phyloP scores from a whole-genome alignment of 495 filamentous ascomycete genomes.

The Penicillium desertorum region DNA sequence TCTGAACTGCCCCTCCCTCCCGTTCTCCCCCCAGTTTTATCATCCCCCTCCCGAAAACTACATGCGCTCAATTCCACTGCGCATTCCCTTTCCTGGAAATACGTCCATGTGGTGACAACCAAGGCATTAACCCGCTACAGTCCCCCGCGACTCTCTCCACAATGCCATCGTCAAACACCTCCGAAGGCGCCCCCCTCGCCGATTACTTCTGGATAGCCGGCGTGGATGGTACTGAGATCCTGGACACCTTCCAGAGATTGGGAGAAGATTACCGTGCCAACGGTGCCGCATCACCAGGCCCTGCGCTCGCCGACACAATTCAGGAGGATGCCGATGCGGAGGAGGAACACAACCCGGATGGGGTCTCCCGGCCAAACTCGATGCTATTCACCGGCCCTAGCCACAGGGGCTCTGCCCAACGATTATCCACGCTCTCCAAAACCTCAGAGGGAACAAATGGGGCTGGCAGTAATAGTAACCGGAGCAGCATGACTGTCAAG shows the following conservation, averaged over 20 bases:
- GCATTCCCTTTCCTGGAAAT: conserved; percentile 8
- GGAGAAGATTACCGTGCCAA: conserved; percentile 56
- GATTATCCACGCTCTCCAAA: conserved; percentile 64
- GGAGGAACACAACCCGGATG: conserved; percentile 42
- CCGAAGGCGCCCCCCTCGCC: conserved; percentile 73
- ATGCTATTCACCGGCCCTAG: conserved; percentile 43
- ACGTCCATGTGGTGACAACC: conserved; percentile 39
- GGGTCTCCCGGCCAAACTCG: conserved; percentile 53
- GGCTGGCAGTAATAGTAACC: conserved; percentile 84
- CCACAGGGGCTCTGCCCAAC: conserved; percentile 64
- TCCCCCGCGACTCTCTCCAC: conserved; percentile 21
- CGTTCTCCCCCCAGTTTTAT: conserved; percentile 16
- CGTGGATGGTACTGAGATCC: conserved; percentile 66
- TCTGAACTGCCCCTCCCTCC: conserved; percentile 25
- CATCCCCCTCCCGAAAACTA: conserved; percentile 7
- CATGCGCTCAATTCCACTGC: conserved; percentile 4
- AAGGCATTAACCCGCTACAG: conserved; percentile 2
- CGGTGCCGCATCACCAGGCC: conserved; percentile 45
- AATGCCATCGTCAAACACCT: conserved; percentile 28
- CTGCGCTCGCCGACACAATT: conserved; percentile 71
- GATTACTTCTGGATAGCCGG: conserved; percentile 99
- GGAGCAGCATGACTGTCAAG: conserved; percentile 84
- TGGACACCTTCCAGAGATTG: conserved; percentile 44
- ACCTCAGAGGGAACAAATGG: conserved; percentile 57
- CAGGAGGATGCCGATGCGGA: conserved; percentile 75